Conservation (phyloP, 768 basidiomycete genomes). For the Infundibulicybe gibba region DNA sequence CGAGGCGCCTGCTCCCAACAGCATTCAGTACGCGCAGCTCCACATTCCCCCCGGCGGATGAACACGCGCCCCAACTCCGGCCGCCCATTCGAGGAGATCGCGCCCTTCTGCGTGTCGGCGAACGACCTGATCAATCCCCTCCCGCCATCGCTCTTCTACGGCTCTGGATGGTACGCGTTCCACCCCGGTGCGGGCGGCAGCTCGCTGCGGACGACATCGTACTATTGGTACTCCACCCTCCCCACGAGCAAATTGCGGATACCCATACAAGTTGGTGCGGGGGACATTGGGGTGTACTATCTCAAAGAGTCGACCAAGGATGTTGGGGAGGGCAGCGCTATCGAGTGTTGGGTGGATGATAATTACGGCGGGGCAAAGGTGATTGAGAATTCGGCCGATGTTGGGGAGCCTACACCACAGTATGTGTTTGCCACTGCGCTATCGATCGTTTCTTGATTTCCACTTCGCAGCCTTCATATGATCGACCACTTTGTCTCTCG, state of each 20-base stretch:
- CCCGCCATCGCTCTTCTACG: conserved; percentile 90
- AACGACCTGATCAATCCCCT: conserved; percentile 98
- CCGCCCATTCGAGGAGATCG: conserved; percentile 75
- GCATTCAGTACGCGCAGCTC: conserved; percentile 30
- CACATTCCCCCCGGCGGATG: conserved; percentile 73
- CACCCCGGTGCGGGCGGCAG: conserved; percentile 44
- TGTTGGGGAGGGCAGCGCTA: conserved; percentile 60
- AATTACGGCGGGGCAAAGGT: conserved; percentile 77
- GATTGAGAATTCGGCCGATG: conserved; percentile 73
- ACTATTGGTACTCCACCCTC: conserved; percentile 92
- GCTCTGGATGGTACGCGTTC: conserved; percentile 83
- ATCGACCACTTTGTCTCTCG: conserved; percentile 85
- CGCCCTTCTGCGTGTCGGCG: conserved; percentile 92
- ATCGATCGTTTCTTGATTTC: conserved; percentile 1
- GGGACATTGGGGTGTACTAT: conserved; percentile 92
- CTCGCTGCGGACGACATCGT: conserved; percentile 55
- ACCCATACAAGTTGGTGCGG: conserved; percentile 80
- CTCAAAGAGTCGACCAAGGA: conserved; percentile 62
- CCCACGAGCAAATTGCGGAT: conserved; percentile 82
- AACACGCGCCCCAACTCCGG: conserved; percentile 53
- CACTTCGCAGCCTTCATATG: conserved; percentile 56
- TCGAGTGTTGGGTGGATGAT: conserved; percentile 98
- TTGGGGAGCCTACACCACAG: conserved; percentile 61
- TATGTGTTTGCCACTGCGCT: conserved; percentile 29
- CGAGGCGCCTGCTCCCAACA: conserved; percentile 11